These are phyloP conservation scores for Epipyxis sp. DNA, from an alignment of 108 stramenopile genomes.

Conservation along the genomic window DNA sequence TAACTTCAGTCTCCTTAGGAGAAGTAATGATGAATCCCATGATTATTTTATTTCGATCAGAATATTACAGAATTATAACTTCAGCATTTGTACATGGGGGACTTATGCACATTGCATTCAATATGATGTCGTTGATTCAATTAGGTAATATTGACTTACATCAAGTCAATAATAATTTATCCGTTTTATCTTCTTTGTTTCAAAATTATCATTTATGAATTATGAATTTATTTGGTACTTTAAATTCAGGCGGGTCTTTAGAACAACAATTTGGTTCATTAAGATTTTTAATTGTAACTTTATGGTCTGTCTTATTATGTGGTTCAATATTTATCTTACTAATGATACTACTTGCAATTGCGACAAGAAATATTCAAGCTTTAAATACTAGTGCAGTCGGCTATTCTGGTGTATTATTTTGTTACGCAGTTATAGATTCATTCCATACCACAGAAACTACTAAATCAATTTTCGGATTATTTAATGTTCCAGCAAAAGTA, in stretches of 20 bases:
- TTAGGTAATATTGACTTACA: conserved; percentile 47
- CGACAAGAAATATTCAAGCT: neutral
- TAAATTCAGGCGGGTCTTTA: no score
- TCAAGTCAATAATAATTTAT: conserved; percentile 5
- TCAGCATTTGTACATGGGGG: conserved; percentile 72
- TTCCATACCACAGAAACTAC: conserved; percentile 2
- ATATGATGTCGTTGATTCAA: conserved; percentile 71
- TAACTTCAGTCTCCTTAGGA: conserved; percentile 52
- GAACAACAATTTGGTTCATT: neutral
- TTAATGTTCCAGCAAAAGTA: conserved; percentile 36
- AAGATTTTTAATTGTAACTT: neutral
- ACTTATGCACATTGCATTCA: conserved; percentile 82
- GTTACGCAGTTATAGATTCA: conserved; percentile 34
- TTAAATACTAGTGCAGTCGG: conserved; percentile 24
- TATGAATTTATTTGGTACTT: no score
- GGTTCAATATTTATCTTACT: neutral
- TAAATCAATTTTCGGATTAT: conserved; percentile 39
- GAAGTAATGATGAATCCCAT: no score
- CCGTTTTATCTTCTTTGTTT: neutral
- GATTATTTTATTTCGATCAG: no score
- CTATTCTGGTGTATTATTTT: conserved; percentile 51
- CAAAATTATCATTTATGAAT: neutral
- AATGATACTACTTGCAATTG: neutral
- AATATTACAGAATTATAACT: conserved; percentile 71
- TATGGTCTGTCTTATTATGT: neutral